These are phyloP conservation scores for Jasminum sambac DNA, from an alignment of 257 asterid species.

Conservation along the genomic window DNA sequence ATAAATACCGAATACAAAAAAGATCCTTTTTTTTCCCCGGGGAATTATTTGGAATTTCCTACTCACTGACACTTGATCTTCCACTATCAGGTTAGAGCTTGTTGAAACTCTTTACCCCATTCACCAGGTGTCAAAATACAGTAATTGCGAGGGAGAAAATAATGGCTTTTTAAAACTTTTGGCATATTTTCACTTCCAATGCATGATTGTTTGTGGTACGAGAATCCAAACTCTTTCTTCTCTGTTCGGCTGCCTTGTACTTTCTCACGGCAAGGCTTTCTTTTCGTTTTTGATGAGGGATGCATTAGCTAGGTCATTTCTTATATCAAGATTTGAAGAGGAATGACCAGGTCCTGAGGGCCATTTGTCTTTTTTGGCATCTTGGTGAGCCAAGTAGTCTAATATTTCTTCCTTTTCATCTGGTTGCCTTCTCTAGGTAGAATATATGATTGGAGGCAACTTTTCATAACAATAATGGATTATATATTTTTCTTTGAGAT, in stretches of 20 bases:
- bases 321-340: neutral
- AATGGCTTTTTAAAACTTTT: neutral
- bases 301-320: neutral
- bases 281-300: neutral
- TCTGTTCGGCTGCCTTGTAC: neutral
- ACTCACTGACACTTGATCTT: too few relatives aligned
- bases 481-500: slow-evolving; percentile 4
- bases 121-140: neutral
- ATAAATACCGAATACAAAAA: too few relatives aligned
- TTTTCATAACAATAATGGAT: slow-evolving; percentile 4
- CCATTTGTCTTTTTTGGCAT: neutral
- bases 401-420: neutral
- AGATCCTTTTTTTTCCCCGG: too few relatives aligned
- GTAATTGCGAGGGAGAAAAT: neutral
- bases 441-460: neutral
- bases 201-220: neutral
- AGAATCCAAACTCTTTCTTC: neutral
- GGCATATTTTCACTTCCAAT: neutral
- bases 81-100: too few relatives aligned
- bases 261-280: neutral
- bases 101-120: too few relatives aligned
- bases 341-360: neutral
- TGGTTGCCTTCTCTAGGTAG: neutral
- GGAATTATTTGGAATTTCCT: too few relatives aligned
- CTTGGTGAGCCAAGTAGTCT: neutral